Evolutionary conservation across 495 filamentous ascomycete genomes (phyloP), one percentile per base, ranked within the genome.

Genomic region (Aspergillus saccharolyticus): DNA sequence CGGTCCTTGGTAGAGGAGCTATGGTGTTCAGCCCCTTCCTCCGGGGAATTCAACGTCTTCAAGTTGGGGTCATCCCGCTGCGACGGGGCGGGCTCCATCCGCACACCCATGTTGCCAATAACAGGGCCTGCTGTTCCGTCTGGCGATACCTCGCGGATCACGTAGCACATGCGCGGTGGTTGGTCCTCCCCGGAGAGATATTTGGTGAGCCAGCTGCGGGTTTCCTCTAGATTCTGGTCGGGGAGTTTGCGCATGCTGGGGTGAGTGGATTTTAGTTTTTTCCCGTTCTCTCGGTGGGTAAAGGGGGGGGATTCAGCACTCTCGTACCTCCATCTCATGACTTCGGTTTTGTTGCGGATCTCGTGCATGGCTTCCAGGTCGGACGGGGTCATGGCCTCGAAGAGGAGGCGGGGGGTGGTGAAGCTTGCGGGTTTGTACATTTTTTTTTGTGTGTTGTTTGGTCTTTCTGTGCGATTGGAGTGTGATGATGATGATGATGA

Each of bases 301-400:
- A n/a, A n/a, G n/a, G n/a, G n/a, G n/a, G n/a, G n/a, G n/a, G n/a
- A n/a, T n/a, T n/a, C n/a, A n/a, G n/a, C n/a, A n/a, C n/a, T n/a
- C n/a, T n/a, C n/a, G n/a, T 48, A 62, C 54, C 57, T 59, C 54
- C 60, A 65, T 49, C 60, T 60, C 57, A 62, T 57, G 8, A 58
- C 57, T 19, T 55, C 47, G 3, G 39, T 15, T n/a, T 42, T 30
- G 14, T 42, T 33, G 0, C 63, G 57, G 6, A 60, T 51, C 8
- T 49, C 44, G 6, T 55, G 48, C 3, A 65, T 18, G 5, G 30
- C 54, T 6, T 47, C 45, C 0, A 55, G 52, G 44, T 65, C 62
- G 0, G 42, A n/a, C 1, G 50, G 20, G n/a, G 28, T 44, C 6
- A 60, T 49, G 1, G 51, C 49, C 4, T n/a, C 19, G 33, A 62